Evolutionary conservation across 345 rosid species (phyloP).

Genomic region (Linum lewisii): DNA sequence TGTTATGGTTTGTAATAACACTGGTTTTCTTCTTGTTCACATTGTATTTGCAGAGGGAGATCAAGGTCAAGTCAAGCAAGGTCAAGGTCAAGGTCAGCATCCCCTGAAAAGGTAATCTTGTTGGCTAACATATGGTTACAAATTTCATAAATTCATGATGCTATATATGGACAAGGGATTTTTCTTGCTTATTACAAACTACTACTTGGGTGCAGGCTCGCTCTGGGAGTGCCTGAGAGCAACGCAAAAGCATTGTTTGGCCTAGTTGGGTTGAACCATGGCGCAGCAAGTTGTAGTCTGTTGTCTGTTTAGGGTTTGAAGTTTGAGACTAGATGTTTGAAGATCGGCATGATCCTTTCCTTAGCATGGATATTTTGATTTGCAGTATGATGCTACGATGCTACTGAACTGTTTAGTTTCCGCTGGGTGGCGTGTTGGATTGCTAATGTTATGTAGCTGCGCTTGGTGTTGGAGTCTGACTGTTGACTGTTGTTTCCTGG

Average conservation of each 20-base stretch:
- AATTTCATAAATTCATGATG: neutral
- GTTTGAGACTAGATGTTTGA: no score
- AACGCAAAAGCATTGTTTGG: neutral
- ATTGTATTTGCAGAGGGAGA: constrained; percentile 20
- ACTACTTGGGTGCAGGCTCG: neutral
- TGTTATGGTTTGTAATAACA: neutral
- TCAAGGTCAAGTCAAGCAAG: constrained; percentile 11
- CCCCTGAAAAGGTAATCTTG: constrained; percentile 34
- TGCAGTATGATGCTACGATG: no score
- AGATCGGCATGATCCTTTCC: no score
- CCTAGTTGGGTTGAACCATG: neutral
- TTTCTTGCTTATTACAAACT: neutral
- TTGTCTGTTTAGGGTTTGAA: no score
- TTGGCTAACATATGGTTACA: neutral
- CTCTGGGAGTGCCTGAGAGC: constrained; percentile 1
- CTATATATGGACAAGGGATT: neutral
- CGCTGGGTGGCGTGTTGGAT: no score
- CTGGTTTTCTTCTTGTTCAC: neutral
- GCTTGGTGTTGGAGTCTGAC: no score
- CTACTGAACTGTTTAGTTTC: no score
- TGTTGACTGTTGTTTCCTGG: no score
- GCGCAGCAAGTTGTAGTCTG: neutral
- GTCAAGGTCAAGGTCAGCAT: constrained; percentile 28
- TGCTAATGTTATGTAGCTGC: no score
- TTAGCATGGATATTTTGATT: no score